Evolutionary conservation across 371 early-diverging fungal species (phyloP).

Genomic region (Mucor saturninus): DNA sequence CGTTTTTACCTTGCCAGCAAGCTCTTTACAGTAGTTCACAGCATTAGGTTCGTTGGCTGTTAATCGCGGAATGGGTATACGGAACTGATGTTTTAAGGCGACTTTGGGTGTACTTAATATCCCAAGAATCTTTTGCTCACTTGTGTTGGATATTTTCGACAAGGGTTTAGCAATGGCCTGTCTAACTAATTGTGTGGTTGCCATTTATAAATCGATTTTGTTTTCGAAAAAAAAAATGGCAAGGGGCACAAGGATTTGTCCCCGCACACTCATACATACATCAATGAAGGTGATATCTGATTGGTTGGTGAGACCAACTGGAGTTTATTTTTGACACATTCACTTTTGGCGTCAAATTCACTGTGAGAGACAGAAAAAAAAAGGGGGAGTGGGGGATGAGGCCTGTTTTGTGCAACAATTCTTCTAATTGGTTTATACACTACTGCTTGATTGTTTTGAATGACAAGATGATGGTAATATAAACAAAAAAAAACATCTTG

Average conservation of each 20-base stretch:
- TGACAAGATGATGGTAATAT: not conserved
- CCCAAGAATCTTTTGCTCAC: constrained; percentile 15
- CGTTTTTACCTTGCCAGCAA: constrained; percentile 53
- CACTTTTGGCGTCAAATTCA: too few relatives aligned
- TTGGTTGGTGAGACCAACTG: too few relatives aligned
- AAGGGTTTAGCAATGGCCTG: constrained; percentile 52
- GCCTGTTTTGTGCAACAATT: too few relatives aligned
- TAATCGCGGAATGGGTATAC: constrained; percentile 38
- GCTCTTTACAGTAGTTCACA: constrained; percentile 54
- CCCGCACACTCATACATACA: too few relatives aligned
- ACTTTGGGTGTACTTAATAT: constrained; percentile 30
- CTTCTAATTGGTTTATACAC: not conserved
- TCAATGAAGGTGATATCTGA: too few relatives aligned
- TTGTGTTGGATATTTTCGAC: constrained; percentile 22
- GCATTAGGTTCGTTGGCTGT: constrained; percentile 53
- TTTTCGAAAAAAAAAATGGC: not conserved
- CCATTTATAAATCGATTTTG: not conserved
- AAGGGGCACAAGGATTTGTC: not conserved
- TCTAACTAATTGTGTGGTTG: constrained; percentile 29
- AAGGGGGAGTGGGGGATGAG: too few relatives aligned
- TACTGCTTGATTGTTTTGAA: constrained; percentile 2
- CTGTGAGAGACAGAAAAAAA: too few relatives aligned
- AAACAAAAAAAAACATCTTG: not conserved
- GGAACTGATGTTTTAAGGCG: constrained; percentile 29
- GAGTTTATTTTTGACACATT: too few relatives aligned